A percentile compares a stretch with the other conserved stretches of the same genome.
These are phyloP conservation scores for Cordyceps farinosa DNA, from an alignment of 2,329 filamentous ascomycete species.

Conservation along the genomic window DNA sequence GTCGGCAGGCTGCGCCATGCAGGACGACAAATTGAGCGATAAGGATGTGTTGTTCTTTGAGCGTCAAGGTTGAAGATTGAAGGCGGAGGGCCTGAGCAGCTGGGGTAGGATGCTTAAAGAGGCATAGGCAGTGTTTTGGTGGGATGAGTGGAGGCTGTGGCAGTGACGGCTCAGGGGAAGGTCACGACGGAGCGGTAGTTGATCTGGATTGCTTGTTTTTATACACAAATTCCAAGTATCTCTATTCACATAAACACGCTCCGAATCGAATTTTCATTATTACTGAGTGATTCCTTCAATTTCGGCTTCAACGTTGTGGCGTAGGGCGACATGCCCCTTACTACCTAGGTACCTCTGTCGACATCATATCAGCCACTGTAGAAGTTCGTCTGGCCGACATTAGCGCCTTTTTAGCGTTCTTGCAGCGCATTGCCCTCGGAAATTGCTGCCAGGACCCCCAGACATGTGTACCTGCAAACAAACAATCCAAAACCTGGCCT, in stretches of 20 bases:
- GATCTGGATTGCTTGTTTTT: too few relatives aligned
- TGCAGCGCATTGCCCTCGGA: neutral
- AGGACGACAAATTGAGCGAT: neutral
- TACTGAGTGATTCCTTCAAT: too few relatives aligned
- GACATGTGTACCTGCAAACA: slow-evolving; percentile 12
- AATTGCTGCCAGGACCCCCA: slow-evolving; percentile 11
- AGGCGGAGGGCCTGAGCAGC: neutral
- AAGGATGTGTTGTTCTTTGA: neutral
- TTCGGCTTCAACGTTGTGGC: too few relatives aligned
- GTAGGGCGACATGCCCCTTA: too few relatives aligned
- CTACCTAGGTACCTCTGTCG: too few relatives aligned
- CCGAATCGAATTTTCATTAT: too few relatives aligned
- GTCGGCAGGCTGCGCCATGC: neutral
- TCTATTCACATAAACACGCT: too few relatives aligned
- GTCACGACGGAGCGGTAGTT: neutral
- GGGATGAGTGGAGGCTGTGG: neutral
- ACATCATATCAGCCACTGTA: neutral
- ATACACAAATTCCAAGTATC: too few relatives aligned
- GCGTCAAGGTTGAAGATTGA: neutral
- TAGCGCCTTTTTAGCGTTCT: neutral
- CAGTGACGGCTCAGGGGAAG: neutral
- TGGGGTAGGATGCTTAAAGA: neutral
- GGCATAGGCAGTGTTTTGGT: neutral
- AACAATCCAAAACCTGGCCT: slow-evolving; percentile 13
- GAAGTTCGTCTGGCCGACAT: neutral